A percentile compares a stretch with the other conserved stretches of the same genome.
Evolutionary conservation across 2,329 filamentous ascomycete species (phyloP).

Genomic region (Aspergillus arachidicola): DNA sequence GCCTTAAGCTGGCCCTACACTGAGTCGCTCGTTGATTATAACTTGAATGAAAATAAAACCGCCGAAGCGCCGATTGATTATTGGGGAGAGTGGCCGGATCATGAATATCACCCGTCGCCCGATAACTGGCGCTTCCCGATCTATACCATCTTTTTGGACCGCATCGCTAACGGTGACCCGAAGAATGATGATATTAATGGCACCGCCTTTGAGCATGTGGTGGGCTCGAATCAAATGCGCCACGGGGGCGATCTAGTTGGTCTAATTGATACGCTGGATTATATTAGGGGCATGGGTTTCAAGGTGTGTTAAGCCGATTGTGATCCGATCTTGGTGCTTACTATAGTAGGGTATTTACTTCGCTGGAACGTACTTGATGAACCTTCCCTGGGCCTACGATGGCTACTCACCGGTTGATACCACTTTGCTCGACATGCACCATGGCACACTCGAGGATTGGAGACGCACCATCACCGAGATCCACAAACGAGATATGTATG

Average conservation of each 20-base stretch:
- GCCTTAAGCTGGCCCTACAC: conserved; percentile 49
- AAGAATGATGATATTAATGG: conserved; percentile 65
- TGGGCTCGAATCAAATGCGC: conserved; percentile 63
- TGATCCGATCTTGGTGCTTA: background rate
- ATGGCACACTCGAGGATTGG: conserved; percentile 63
- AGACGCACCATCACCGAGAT: conserved; percentile 61
- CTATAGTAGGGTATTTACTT: conserved; percentile 58
- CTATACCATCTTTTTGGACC: conserved; percentile 66
- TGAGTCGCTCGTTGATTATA: conserved; percentile 55
- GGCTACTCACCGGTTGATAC: conserved; percentile 63
- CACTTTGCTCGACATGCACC: conserved; percentile 65
- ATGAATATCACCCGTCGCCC: conserved; percentile 58
- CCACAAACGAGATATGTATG: conserved; percentile 65
- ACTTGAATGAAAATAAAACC: conserved; percentile 62
- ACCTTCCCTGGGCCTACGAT: conserved; percentile 66
- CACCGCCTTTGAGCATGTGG: conserved; percentile 63
- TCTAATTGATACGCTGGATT: conserved; percentile 63
- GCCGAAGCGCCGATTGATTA: conserved; percentile 61
- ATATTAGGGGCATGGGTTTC: conserved; percentile 66
- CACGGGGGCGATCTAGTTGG: conserved; percentile 64
- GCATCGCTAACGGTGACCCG: conserved; percentile 67
- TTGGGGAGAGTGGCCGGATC: conserved; percentile 55
- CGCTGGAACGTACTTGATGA: conserved; percentile 65
- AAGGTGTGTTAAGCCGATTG: conserved; percentile 45
- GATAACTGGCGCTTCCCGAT: conserved; percentile 67